Base-by-base conservation (phyloP, 805 yeast species). In the Barnettozyma populi region DNA sequence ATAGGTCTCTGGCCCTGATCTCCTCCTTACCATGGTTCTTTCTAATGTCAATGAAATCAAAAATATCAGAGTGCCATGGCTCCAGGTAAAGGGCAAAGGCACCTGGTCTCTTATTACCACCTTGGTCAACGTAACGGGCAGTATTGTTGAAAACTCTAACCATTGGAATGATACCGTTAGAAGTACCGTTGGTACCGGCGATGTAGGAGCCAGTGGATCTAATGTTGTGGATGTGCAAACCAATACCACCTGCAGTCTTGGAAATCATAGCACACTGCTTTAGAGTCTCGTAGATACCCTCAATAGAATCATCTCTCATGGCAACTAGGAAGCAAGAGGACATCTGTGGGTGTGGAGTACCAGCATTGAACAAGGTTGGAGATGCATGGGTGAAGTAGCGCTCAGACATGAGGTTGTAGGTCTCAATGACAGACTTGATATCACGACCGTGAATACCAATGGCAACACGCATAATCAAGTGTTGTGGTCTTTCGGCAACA, bases 51-150 rank as follows among this genome's bases (percentile, higher is more conserved):
- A 92, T 67, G 60, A 92, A 84, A 50, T 86, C 96, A 65, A 88
- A 85, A 32, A 92, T 75, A 60, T 92, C 99, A 10, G 86, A 79
- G 64, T 92, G 99, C 99, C 99, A 92, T 47, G 99, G 97, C 69
- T 92, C 99, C 34, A 92, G 66, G 68, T 90, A 92, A 34, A 90
- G 69, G 32, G 97, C 96, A 67, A 92, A 86, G 3, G 99, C 99
- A 52, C 98, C 98, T 0, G 99, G 99, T 61, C 99, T 76, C 68
- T 90, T 90, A 70, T 92, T 92, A 47, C 98, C 98, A 53, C 99
- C 99, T 74, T 92, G 99, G 61, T 92, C 98, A 37, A 92, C 98
- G 62, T 90, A 92, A 57, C 97, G 79, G 18, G 99, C 98, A 23
- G 98, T 90, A 69, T 89, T 86, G 72, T 92, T 92, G 72, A 83